Evolutionary conservation across 2,329 filamentous ascomycete genomes (phyloP), one percentile per base, ranked within the genome.

Genomic region (Furcasterigmium sp.): DNA sequence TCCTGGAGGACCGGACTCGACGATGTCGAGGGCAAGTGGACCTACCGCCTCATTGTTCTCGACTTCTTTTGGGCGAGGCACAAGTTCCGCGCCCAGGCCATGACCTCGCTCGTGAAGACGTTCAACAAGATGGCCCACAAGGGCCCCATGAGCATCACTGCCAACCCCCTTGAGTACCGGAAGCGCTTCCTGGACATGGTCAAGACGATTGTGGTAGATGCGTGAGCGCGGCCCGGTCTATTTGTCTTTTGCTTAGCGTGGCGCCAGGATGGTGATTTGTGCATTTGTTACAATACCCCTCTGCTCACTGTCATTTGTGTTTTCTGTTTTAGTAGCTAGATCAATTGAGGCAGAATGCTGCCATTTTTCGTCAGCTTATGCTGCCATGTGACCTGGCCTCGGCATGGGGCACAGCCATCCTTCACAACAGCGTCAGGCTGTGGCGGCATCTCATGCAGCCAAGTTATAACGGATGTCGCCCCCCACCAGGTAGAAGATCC

Each of bases 31-130:
- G 77, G 77, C 0, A 78, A 78, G 51, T 84, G 82, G 69, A 66
- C 82, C 11, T 89, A 87, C 54, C 74, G 84, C 3, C 81, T 76
- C 4, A 74, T 82, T 0, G 62, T 89, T 13, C 67, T 89, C 26
- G 85, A 89, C 59, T 89, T 90, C 63, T 87, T 89, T 67, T 89
- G 85, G 85, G 78, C 83, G 0, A 86, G 84, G 61, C 83, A 87
- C 60, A 84, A 82, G 51, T 53, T 82, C 0, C 82, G 79, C 42
- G 79, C 85, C 1, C 77, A 74, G 57, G 68, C 77, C 1, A 76
- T 88, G 75, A 86, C 84, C 0, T 72, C 75, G 0, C 59, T 87
- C 28, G 76, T 89, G 46, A 75, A 75, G 39, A 63, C 72, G 0
- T 85, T 82, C 53, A 87, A 87, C 53, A 49, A 73, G 13, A 65